These are phyloP conservation scores for Globisporangium abappressorium DNA, from an alignment of 352 stramenopile species.

Conservation along the genomic window DNA sequence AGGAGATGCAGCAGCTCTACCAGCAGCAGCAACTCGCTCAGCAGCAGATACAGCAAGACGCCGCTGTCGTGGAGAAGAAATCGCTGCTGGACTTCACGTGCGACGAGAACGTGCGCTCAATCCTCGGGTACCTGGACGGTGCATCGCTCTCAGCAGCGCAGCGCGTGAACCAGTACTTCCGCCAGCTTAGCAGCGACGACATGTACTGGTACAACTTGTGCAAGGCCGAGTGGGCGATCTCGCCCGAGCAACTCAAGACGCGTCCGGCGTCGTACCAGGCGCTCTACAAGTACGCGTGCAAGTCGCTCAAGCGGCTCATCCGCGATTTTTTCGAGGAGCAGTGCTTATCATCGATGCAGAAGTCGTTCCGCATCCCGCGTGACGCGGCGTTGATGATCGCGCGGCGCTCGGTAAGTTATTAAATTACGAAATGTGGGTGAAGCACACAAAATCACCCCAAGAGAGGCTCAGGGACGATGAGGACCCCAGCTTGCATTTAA, in stretches of 20 bases:
- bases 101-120: constrained; percentile 62
- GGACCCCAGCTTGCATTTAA: not conserved
- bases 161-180: constrained; percentile 58
- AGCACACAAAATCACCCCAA: not conserved
- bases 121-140: constrained; percentile 72
- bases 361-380: constrained; percentile 63
- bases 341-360: constrained; percentile 66
- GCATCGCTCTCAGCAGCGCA: constrained; percentile 54
- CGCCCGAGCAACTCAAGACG: constrained; percentile 57
- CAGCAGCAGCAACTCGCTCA: constrained; percentile 17
- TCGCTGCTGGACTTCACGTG: constrained; percentile 69
- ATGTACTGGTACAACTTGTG: constrained; percentile 67
- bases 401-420: constrained; percentile 17
- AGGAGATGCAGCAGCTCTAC: constrained; percentile 34
- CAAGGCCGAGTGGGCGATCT: constrained; percentile 69
- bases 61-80: constrained; percentile 8
- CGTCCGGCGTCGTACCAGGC: constrained; percentile 62
- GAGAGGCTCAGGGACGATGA: not conserved
- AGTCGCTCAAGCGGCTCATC: constrained; percentile 71
- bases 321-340: constrained; percentile 80
- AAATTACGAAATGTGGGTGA: not conserved
- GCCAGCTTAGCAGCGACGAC: constrained; percentile 51
- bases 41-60: constrained; percentile 2
- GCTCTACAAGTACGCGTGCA: constrained; percentile 73
- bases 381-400: constrained; percentile 59